Evolutionary conservation across 495 filamentous ascomycete species (phyloP).

Genomic region (Astrothelium macrocarpum): DNA sequence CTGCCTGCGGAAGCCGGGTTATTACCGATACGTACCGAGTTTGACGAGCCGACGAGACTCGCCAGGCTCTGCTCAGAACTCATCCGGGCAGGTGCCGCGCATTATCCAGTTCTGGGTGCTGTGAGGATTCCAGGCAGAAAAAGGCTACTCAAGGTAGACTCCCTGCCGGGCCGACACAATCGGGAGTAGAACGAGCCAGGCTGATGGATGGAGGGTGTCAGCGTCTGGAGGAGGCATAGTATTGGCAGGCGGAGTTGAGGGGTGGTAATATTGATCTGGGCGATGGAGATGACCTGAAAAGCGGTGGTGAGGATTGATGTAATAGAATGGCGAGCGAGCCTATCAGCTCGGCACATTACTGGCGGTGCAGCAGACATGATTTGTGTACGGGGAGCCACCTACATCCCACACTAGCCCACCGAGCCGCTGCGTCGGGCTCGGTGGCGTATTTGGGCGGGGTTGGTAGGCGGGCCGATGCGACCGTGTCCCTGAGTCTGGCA

Average conservation of each 20-base stretch:
- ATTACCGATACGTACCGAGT: not conserved
- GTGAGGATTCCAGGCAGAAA: not conserved
- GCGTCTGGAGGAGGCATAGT: not conserved
- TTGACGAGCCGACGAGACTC: not conserved
- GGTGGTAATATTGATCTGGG: not conserved
- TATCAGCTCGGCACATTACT: not conserved
- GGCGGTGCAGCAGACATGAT: not conserved
- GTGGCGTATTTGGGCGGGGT: not conserved
- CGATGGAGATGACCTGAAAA: not conserved
- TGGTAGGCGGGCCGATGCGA: slow-evolving; percentile 5
- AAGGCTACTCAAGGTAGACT: not conserved
- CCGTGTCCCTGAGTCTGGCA: not conserved
- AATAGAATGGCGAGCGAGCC: not conserved
- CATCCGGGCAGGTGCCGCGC: no score
- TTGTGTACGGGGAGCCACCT: not conserved
- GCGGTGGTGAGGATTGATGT: slow-evolving; percentile 2
- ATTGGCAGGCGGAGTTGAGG: not conserved
- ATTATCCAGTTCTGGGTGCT: not conserved
- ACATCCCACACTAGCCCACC: not conserved
- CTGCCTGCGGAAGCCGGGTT: not conserved
- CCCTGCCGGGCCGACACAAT: not conserved
- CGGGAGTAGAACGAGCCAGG: not conserved
- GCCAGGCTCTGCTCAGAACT: no score
- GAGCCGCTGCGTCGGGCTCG: not conserved
- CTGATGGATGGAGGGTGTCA: not conserved